Base-by-base conservation (phyloP, 1,284 basidiomycete genomes). In the Marasmius fiardii region DNA sequence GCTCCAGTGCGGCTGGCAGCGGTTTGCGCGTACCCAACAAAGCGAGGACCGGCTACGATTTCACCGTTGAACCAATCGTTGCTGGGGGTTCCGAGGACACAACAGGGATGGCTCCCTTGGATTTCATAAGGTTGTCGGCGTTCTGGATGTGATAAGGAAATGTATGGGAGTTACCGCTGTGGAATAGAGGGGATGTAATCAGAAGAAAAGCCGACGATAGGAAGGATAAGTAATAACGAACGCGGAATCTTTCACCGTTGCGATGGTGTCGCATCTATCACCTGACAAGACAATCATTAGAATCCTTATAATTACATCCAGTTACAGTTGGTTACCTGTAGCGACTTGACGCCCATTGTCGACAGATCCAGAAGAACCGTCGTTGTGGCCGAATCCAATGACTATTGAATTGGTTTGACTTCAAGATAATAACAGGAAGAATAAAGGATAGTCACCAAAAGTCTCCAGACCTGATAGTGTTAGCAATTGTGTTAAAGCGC, bases 81-180 rank as follows among this genome's bases (percentile, higher is more conserved):
- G 61, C 74, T 66, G 2, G 79, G 78, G 3, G 79, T 81, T 60
- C 77, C 74, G 74, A 73, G 18, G 75, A 76, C 26, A 80, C 66
- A 57, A 81, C 79, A 26, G 73, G 70, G 31, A 71, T 74, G 26
- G 72, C 77, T 16, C 77, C 79, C 64, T 79, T 80, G 3, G 75
- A 73, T 62, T 74, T 68, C 45, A 79, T 61, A 18, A 72, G 55
- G 28, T 67, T 71, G 43, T 74, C 69, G 1, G 78, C 76, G 56
- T 79, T 75, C 57, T 74, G 70, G 55, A 77, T 68, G 55, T 77
- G 76, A 58, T 61, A 75, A 23, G 69, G 69, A 63, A 72, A 77
- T 3, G 70, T 74, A 57, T 75, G 73, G 34, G 60, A 50, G 16
- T 63, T 64, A 8, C 74, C 74, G 35, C 73, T 74, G 10, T 31